Percentiles rank a stretch among this genome's conserved stretches.
phyloP scores from a whole-genome alignment of 805 yeast species.

The Yarrowia yakushimensis region DNA sequence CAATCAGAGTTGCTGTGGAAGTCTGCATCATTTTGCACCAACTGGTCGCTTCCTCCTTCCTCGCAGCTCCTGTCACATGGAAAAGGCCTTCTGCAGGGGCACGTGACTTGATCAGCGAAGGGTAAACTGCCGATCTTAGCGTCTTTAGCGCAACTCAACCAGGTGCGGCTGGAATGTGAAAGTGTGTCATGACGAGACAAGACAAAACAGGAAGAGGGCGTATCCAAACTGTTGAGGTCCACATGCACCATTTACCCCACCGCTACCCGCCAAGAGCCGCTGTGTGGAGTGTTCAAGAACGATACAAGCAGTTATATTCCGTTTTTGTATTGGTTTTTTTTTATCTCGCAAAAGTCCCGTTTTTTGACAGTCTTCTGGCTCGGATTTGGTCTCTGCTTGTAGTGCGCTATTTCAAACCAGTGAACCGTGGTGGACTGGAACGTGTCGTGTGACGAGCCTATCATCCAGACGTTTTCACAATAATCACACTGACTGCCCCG shows the following conservation, averaged over 20 bases:
- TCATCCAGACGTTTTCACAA: too few species aligned
- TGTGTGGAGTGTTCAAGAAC: too few species aligned
- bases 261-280: not conserved
- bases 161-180: conserved; percentile 23
- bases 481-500: too few species aligned
- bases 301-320: too few species aligned
- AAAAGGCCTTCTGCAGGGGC: not conserved
- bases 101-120: conserved; percentile 8
- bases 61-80: not conserved
- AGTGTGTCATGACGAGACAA: not conserved
- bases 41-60: not conserved
- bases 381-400: too few species aligned
- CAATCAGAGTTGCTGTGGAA: not conserved
- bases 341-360: too few species aligned
- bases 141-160: conserved; percentile 1
- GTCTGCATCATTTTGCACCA: not conserved
- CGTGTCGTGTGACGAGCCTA: too few species aligned
- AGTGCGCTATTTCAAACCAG: too few species aligned
- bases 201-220: not conserved
- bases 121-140: not conserved
- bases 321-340: too few species aligned
- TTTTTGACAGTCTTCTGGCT: too few species aligned
- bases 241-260: not conserved
- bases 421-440: too few species aligned
- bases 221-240: not conserved